Base-by-base conservation (phyloP, 106 monocot genomes). In the Apostasia ramifera region DNA sequence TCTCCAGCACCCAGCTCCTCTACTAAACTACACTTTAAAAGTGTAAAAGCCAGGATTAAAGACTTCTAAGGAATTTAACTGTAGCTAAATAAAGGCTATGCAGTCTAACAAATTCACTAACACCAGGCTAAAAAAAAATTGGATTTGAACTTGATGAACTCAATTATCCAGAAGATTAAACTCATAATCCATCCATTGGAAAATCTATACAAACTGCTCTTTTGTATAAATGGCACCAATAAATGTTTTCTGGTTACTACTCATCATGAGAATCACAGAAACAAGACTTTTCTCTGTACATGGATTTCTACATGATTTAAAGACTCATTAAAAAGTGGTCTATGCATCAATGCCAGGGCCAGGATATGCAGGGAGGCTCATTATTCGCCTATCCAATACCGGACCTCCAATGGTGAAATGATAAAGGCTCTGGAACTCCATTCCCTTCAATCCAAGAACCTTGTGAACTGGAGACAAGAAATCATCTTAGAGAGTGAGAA, bases 391-490 rank as follows among this genome's bases (percentile, higher is more conserved):
- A 75, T 98, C 93, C 10, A 83, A 11, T 42, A 98, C 90, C 1
- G 92, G 87, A 42, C 72, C 77, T 58, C 98, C 98, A n/a, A 98
- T 72, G 0, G 98, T 93, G 67, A 98, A 98, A 76, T 98, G 98
- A 75, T 98, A 98, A n/a, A 97, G 83, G 71, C 92, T 98, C 74
- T 98, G 98, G 64, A 98, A 98, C 59, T 93, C 92, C 63, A 47
- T 67, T 38, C 59, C 85, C 70, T 80, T 76, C 69, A 90, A 67
- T 59, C 98, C 90, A 70, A 98, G 98, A 60, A 93, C 83, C 55
- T 85, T 76, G 69, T 92, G 98, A 57, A 98, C 98, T 98, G 90
- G 73, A 79, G 12, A 59, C 45, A 45, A 70, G 3, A 41, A 8
- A 57, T 12, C 13, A 8, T 15, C 57, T 3, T 12, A 57, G 26